A percentile compares a stretch with the other conserved stretches of the same genome.
These are phyloP conservation scores for Irpex rosettiformis DNA, from an alignment of 1,284 basidiomycete species.

Conservation along the genomic window DNA sequence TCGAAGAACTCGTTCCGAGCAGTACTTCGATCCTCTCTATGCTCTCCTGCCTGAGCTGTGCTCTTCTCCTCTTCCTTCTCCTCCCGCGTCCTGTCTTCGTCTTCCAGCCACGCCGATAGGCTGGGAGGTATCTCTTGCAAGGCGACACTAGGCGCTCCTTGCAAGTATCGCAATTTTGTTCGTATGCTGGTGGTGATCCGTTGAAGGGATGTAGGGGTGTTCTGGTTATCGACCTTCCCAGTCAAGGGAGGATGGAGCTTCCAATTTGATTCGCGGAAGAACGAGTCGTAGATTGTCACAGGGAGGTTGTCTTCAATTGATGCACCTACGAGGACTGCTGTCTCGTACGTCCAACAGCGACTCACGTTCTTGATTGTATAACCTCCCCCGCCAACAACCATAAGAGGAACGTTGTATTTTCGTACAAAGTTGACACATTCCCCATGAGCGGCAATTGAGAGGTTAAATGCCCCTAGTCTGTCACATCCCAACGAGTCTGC, in stretches of 20 bases:
- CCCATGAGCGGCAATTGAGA: conserved; percentile 98
- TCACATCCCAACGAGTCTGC: conserved; percentile 96
- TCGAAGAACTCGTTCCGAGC: conserved; percentile 71
- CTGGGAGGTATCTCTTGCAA: conserved; percentile 98
- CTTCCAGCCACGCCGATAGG: conserved; percentile 74
- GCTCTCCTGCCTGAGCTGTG: conserved; percentile 57
- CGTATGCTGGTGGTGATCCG: conserved; percentile 83
- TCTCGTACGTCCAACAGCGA: conserved; percentile 99
- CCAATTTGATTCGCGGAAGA: conserved; percentile 90
- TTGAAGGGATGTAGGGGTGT: conserved; percentile 79
- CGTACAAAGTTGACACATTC: conserved; percentile 98
- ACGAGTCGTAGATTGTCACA: conserved; percentile 86
- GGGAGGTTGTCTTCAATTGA: conserved; percentile 86
- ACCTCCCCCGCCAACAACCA: conserved; percentile 93
- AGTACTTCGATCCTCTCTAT: conserved; percentile 45
- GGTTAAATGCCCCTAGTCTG: conserved; percentile 93
- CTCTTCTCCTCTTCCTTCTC: conserved; percentile 70
- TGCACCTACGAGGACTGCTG: conserved; percentile 87
- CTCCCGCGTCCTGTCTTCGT: conserved; percentile 70
- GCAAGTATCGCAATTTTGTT: conserved; percentile 91
- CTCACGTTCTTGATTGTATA: conserved; percentile 96
- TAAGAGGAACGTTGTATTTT: conserved; percentile 84
- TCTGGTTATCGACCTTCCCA: conserved; percentile 90
- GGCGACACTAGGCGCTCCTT: conserved; percentile 93
- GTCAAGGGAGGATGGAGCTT: conserved; percentile 92